Base-by-base conservation (phyloP, 2,329 filamentous ascomycete genomes). In the Diaporthe citrichinensis region DNA sequence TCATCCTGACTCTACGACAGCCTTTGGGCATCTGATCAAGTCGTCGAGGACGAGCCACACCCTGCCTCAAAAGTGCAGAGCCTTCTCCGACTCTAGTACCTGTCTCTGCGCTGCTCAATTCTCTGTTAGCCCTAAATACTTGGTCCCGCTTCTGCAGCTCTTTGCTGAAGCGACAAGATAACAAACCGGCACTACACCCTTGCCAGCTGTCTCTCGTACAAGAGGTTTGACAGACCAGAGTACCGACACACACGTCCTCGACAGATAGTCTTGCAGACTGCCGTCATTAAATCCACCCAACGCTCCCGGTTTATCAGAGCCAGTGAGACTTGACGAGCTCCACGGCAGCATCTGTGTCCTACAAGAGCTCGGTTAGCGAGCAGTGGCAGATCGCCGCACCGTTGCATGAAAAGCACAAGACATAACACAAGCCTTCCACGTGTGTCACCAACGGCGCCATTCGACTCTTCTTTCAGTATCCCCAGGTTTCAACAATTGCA, bases 281-380 rank as follows among this genome's bases (percentile, higher is more conserved):
- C 71, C 75, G 69, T 68, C 53, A 73, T 71, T 73, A 55, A 31
- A 71, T 72, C 74, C 67, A 62, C 58, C 57, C 53, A 71, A 49
- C 57, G 55, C 23, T 34, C 61, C 67, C 28, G 68, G 73, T 74
- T 79, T 78, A 78, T 80, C 78, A 79, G 78, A 78, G 77, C 78
- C 79, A 79, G 82, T 83, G 82, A 81, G 79, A 83, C 82, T 78
- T 78, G 80, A 83, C 80, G 82, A 82, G 80, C 73, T 41, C 65
- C 68, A 82, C 82, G 81, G 82, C 84, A 80, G 81, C 80, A 83
- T 83, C 82, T 82, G 76, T 83, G 84, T 84, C 79, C 80, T 81
- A 85, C 84, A 78, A 78, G 75, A 78, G 81, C 82, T 83, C 82
- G 82, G 81, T 78, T 83, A 83, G 82, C 81, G 81, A 84, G 81